Evolutionary conservation across 208 protist genomes (phyloP).

Genomic region (Kentomonas sorsogonicus): DNA sequence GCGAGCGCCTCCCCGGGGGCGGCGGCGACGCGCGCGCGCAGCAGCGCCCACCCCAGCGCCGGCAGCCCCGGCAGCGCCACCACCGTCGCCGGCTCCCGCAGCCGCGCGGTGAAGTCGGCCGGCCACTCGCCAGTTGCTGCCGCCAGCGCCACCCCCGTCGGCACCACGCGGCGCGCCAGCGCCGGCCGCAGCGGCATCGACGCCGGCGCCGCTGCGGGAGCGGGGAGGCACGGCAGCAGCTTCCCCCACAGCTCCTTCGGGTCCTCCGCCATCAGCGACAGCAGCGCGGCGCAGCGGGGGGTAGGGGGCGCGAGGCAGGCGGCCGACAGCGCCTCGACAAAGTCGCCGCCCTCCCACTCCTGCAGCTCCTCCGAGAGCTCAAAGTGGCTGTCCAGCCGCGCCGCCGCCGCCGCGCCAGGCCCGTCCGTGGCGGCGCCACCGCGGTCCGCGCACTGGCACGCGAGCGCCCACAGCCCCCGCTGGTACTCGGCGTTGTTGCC

Average conservation of each 20-base stretch:
- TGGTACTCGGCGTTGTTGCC: conserved; percentile 2
- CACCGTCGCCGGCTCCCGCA: background rate
- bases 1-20: conserved; percentile 1
- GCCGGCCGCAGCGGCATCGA: conserved; percentile 18
- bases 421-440: no score
- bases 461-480: conserved; percentile 7
- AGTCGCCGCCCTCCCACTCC: no score
- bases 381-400: no score
- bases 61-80: background rate
- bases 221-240: conserved; percentile 6
- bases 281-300: background rate
- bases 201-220: background rate
- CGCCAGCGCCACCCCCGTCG: conserved; percentile 20
- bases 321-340: background rate
- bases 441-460: background rate
- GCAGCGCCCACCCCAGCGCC: background rate
- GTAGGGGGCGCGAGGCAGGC: background rate
- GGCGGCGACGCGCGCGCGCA: conserved; percentile 1
- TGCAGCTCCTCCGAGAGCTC: no score
- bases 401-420: no score
- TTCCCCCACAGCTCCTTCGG: conserved; percentile 5
- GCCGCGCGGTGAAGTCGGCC: conserved; percentile 9
- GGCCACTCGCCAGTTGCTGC: conserved; percentile 18
- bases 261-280: background rate
- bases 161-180: conserved; percentile 11